phyloP scores from a whole-genome alignment of 2,329 filamentous ascomycete species.

The Hymenoscyphus fructigenus region DNA sequence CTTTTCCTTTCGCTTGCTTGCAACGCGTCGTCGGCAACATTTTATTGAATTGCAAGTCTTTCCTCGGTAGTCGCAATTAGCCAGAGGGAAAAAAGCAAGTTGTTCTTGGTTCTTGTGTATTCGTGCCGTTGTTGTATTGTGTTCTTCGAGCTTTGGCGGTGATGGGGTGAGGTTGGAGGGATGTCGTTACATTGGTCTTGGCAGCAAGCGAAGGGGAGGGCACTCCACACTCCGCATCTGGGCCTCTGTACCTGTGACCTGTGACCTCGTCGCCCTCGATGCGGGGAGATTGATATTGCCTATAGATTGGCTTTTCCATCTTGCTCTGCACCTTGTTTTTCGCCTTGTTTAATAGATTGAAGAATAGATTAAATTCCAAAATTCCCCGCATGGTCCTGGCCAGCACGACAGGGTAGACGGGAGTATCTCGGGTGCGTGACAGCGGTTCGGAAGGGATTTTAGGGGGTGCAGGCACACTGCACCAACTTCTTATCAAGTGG shows the following conservation, averaged over 20 bases:
- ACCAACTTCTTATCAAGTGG: not conserved
- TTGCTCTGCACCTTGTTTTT: not conserved
- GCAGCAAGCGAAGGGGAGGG: not conserved
- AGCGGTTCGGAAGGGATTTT: not conserved
- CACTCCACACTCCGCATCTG: slow-evolving; percentile 1
- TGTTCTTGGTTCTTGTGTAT: not conserved
- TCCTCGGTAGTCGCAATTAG: not conserved
- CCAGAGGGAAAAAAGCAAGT: not conserved
- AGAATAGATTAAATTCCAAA: not conserved
- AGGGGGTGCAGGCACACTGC: not conserved
- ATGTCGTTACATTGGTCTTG: slow-evolving; percentile 6
- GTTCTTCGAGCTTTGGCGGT: not conserved
- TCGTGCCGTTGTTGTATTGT: not conserved
- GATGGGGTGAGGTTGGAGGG: slow-evolving; percentile 5
- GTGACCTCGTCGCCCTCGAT: not conserved
- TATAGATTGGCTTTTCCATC: not conserved
- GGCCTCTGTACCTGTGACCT: not conserved
- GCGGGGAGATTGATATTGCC: slow-evolving; percentile 1
- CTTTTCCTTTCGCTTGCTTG: not conserved
- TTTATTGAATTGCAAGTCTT: not conserved
- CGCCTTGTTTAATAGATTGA: not conserved
- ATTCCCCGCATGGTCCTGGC: not conserved
- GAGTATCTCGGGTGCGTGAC: not conserved
- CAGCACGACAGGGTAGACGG: not conserved
- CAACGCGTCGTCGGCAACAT: not conserved